phyloP scores from a whole-genome alignment of 345 rosid species.

The Pistacia integerrima region DNA sequence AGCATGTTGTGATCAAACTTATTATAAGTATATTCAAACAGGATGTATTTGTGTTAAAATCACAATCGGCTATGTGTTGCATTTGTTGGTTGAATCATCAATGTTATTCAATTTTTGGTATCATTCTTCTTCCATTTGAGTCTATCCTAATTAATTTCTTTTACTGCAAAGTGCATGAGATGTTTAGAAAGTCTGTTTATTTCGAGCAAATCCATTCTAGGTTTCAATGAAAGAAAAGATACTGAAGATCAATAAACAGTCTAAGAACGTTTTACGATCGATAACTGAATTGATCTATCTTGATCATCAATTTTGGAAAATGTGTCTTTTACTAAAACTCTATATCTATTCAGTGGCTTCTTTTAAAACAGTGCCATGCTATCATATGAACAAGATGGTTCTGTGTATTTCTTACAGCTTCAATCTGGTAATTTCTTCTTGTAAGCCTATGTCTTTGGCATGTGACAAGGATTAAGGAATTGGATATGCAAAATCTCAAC shows the following conservation, averaged over 20 bases:
- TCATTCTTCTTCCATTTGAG: background rate
- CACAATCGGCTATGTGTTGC: background rate
- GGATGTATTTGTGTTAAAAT: too few species aligned
- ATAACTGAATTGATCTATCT: too few species aligned
- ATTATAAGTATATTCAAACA: background rate
- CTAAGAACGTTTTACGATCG: too few species aligned
- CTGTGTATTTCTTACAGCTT: background rate
- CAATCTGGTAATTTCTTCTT: background rate
- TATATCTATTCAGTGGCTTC: background rate
- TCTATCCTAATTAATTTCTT: background rate
- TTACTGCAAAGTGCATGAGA: background rate
- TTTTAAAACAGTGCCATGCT: background rate
- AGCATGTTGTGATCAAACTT: background rate
- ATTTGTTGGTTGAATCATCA: background rate
- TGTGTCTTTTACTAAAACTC: too few species aligned
- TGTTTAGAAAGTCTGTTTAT: background rate
- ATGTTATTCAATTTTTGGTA: background rate
- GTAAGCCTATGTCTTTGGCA: background rate
- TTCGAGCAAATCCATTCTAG: too few species aligned
- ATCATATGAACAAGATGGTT: background rate
- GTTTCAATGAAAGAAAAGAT: too few species aligned
- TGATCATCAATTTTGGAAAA: too few species aligned
- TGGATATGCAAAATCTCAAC: background rate
- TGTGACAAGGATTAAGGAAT: background rate
- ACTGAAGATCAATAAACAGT: too few species aligned